phyloP scores from a whole-genome alignment of 768 basidiomycete genomes.

The Mycena chlorophos region DNA sequence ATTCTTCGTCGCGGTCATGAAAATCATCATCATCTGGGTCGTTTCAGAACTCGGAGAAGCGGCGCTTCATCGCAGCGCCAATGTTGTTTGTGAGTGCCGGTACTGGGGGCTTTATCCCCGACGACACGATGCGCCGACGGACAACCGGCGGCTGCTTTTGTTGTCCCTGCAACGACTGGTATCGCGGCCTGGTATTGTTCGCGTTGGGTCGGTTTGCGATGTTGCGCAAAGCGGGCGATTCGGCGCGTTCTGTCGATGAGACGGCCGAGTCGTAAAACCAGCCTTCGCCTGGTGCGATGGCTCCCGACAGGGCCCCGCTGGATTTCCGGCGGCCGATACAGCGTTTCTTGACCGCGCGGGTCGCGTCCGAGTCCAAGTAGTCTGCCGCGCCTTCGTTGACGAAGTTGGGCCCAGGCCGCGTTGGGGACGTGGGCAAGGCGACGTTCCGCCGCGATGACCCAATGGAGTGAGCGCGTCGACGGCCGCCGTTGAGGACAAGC shows the following conservation, averaged over 20 bases:
- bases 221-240: not conserved
- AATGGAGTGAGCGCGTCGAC: constrained; percentile 38
- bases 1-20: not conserved
- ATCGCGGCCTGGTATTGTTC: too few relatives aligned
- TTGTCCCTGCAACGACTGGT: constrained; percentile 19
- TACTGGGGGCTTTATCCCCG: not conserved
- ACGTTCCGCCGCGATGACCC: constrained; percentile 11
- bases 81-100: not conserved
- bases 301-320: constrained; percentile 35
- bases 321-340: constrained; percentile 56
- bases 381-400: not conserved
- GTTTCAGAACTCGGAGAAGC: constrained; percentile 13
- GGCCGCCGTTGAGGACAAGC: constrained; percentile 23
- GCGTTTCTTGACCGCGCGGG: constrained; percentile 53
- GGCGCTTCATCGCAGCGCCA: constrained; percentile 14
- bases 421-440: not conserved
- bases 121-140: constrained; percentile 12
- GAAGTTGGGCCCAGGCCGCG: constrained; percentile 12
- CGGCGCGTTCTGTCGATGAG: constrained; percentile 40
- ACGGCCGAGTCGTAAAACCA: constrained; percentile 58
- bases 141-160: not conserved
- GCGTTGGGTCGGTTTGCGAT: not conserved
- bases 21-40: not conserved
- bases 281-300: constrained; percentile 25
- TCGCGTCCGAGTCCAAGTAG: constrained; percentile 22